A percentile compares a stretch with the other conserved stretches of the same genome.
Evolutionary conservation across 768 basidiomycete genomes (phyloP).

Genomic region (Clavulina sp.): DNA sequence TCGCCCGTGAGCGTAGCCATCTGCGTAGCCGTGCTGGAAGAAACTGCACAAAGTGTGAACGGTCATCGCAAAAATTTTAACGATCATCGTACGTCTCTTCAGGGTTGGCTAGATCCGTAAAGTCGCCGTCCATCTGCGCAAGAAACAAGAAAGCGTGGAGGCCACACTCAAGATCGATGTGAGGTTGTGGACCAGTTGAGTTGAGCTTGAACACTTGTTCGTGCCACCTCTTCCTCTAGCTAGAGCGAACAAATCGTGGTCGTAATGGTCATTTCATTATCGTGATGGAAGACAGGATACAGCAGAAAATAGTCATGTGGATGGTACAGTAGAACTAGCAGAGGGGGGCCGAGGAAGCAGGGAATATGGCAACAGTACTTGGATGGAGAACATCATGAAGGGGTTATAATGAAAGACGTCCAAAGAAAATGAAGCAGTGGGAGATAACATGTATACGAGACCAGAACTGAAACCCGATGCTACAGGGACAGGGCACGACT

Average conservation of each 20-base stretch:
- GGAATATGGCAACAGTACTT: too few species aligned
- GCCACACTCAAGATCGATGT: too few species aligned
- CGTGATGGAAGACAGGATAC: neutral
- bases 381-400: neutral
- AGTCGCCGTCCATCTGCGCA: constrained; percentile 10
- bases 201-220: too few species aligned
- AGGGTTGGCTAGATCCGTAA: constrained; percentile 11
- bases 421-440: neutral
- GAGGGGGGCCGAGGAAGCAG: too few species aligned
- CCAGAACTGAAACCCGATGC: constrained; percentile 8
- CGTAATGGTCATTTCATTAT: neutral
- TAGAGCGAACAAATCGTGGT: too few species aligned
- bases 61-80: neutral
- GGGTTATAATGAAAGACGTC: neutral
- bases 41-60: neutral
- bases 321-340: too few species aligned
- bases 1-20: constrained; percentile 70
- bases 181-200: too few species aligned
- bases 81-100: constrained; percentile 12
- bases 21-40: constrained; percentile 37
- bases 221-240: too few species aligned
- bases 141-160: too few species aligned
- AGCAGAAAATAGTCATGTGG: neutral
- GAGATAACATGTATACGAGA: neutral
- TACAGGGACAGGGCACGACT: constrained; percentile 77